A percentile compares a stretch with the other conserved stretches of the same genome.
Conservation (phyloP, 2,329 filamentous ascomycete genomes). For the Amesomyces nigricolor region DNA sequence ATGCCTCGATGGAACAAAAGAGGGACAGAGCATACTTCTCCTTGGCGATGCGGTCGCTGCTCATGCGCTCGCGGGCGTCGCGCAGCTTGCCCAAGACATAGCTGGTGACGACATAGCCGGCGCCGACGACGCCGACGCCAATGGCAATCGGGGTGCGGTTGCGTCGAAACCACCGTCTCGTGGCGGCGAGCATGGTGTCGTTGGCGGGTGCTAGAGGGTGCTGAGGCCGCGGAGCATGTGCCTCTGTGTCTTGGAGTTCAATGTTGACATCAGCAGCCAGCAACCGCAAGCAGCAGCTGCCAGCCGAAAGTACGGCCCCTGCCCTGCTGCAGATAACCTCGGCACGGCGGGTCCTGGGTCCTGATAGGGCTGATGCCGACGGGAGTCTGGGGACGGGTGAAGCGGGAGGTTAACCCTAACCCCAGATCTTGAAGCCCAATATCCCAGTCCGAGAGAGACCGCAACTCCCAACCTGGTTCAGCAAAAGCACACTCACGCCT, state of each 20-base stretch:
- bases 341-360: slow-evolving; percentile 14
- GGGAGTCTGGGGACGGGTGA: not conserved
- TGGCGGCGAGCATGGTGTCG: slow-evolving; percentile 57
- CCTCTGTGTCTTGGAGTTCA: not conserved
- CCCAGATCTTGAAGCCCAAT: not conserved
- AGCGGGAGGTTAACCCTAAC: slow-evolving; percentile 9
- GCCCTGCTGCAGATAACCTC: slow-evolving; percentile 16
- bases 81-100: slow-evolving; percentile 89
- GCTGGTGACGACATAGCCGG: slow-evolving; percentile 85
- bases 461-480: too few relatives aligned
- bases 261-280: too few relatives aligned
- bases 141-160: slow-evolving; percentile 88
- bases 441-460: too few relatives aligned
- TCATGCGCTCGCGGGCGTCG: slow-evolving; percentile 93
- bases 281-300: not conserved
- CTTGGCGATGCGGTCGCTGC: slow-evolving; percentile 87
- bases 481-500: too few relatives aligned
- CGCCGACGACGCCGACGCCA: slow-evolving; percentile 79
- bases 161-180: slow-evolving; percentile 84
- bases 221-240: slow-evolving; percentile 2
- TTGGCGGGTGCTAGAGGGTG: not conserved
- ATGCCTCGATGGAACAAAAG: not conserved
- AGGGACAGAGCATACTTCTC: slow-evolving; percentile 67
- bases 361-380: slow-evolving; percentile 20
- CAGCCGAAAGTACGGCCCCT: not conserved